phyloP scores from a whole-genome alignment of 129 eudicot species.

The Artemisia tridentata region DNA sequence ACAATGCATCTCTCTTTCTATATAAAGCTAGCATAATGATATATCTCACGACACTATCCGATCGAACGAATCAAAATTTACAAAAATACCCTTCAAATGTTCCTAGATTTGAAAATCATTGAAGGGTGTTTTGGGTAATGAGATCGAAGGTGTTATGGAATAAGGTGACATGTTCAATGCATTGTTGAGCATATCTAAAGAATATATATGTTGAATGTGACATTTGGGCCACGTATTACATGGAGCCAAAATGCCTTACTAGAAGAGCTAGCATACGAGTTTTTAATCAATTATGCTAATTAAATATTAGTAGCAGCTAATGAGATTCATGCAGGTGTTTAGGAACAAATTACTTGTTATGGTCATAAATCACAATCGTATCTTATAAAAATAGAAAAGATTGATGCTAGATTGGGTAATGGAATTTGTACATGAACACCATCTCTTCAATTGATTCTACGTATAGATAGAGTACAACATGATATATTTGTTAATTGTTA shows the following conservation, averaged over 20 bases:
- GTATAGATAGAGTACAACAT: not conserved
- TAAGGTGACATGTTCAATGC: conserved; percentile 42
- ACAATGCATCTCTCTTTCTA: conserved; percentile 7
- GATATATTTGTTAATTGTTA: not conserved
- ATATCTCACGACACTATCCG: not conserved
- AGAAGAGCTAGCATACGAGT: conserved; percentile 27
- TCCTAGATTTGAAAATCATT: not conserved
- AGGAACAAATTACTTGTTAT: conserved; percentile 45
- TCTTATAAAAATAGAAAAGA: conserved; percentile 17
- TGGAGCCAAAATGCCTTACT: conserved; percentile 40
- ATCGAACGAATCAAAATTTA: not conserved
- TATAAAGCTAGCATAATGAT: conserved; percentile 16
- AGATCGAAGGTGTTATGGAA: conserved; percentile 25
- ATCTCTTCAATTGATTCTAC: not conserved
- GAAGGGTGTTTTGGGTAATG: conserved; percentile 37
- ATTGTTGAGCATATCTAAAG: conserved; percentile 29
- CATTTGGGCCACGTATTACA: conserved; percentile 55
- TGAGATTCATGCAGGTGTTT: conserved; percentile 47
- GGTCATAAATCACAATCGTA: conserved; percentile 44
- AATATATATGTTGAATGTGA: conserved; percentile 29
- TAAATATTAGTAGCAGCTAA: conserved; percentile 49
- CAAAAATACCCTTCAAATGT: conserved; percentile 26
- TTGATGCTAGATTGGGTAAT: conserved; percentile 27
- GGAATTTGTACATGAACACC: conserved; percentile 19
- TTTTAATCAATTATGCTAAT: conserved; percentile 23